Evolutionary conservation across 768 basidiomycete genomes (phyloP), one percentile per base, ranked within the genome.

Genomic region (Trametes coccinea): DNA sequence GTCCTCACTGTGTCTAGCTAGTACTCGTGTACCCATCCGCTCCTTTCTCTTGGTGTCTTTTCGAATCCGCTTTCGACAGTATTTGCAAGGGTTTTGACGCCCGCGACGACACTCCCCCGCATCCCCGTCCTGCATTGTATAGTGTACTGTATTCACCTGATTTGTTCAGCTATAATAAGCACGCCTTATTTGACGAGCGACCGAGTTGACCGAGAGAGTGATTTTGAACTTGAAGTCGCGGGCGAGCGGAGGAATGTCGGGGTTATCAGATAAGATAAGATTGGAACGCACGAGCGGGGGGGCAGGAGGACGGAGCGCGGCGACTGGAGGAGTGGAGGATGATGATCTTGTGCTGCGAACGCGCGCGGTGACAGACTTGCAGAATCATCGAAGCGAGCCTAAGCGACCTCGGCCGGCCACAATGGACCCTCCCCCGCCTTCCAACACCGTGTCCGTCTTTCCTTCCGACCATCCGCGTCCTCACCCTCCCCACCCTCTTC

Each of bases 381-480:
- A 59, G 49, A 44, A 59, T 51, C 43, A 37, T 27, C 45, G 60
- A 61, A 59, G 64, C 64, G 60, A 65, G 49, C 53, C 59, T 65
- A 58, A 59, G 59, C 64, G 64, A 58, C 64, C 55, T n/a, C 54
- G 63, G 59, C 54, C 61, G 61, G 56, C 39, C 53, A 65, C 56
- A 34, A 61, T 65, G 60, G 56, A 61, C 29, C 56, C 56, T 47
- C 56, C 56, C 41, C 52, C 48, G 51, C 51, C 59, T 2, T 61
- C 60, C 50, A 57, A 53, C 51, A 37, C 34, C 34, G 13, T 53
- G 45, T 43, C 34, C 34, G 13, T 53, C 51, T 43, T 22, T 13
- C 47, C 59, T 59, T 55, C 46, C 16, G 50, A 50, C 44, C 60
- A 17, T 37, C 56, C 56, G 37, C 55, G 8, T 13, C 37, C 63